Conservation (phyloP, 164 flowering plant species). For the Macadamia tetraphylla region DNA sequence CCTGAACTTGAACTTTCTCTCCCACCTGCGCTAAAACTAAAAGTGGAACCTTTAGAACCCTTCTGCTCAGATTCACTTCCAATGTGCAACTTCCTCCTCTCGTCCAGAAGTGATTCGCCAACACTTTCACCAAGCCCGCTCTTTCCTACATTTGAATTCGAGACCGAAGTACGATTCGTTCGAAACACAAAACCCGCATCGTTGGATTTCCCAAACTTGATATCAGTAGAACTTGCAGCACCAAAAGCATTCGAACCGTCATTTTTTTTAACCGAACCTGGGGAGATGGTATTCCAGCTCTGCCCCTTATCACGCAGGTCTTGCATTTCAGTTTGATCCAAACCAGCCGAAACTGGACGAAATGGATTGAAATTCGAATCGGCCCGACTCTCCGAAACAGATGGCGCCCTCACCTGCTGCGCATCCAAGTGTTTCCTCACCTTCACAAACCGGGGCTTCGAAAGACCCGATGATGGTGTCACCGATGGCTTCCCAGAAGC, state of each 20-base stretch:
- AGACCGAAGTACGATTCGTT: slow-evolving; percentile 9
- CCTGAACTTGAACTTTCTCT: background rate
- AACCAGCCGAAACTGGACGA: slow-evolving; percentile 4
- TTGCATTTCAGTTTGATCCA: background rate
- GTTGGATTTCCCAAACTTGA: slow-evolving; percentile 8
- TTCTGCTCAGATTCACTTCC: background rate
- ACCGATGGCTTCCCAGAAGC: slow-evolving; percentile 5
- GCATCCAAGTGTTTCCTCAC: slow-evolving; percentile 13
- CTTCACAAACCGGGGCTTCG: slow-evolving; percentile 28
- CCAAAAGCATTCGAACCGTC: slow-evolving; percentile 9
- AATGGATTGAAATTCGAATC: slow-evolving; percentile 7
- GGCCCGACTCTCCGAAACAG: background rate
- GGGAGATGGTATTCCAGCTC: slow-evolving; percentile 20
- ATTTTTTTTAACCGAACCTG: slow-evolving; percentile 1
- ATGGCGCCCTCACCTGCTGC: slow-evolving; percentile 1
- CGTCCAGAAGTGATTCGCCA: slow-evolving; percentile 19
- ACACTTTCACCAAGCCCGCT: slow-evolving; percentile 7
- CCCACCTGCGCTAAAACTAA: background rate
- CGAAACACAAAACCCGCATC: slow-evolving; percentile 24
- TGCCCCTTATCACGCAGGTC: slow-evolving; percentile 9
- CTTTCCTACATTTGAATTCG: slow-evolving; percentile 7
- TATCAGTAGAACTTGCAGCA: slow-evolving; percentile 4
- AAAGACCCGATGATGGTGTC: slow-evolving; percentile 9
- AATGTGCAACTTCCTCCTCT: slow-evolving; percentile 35
- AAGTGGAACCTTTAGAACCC: background rate